Conservation (phyloP, 2,329 filamentous ascomycete species). For the Pyrenochaeta sp. region DNA sequence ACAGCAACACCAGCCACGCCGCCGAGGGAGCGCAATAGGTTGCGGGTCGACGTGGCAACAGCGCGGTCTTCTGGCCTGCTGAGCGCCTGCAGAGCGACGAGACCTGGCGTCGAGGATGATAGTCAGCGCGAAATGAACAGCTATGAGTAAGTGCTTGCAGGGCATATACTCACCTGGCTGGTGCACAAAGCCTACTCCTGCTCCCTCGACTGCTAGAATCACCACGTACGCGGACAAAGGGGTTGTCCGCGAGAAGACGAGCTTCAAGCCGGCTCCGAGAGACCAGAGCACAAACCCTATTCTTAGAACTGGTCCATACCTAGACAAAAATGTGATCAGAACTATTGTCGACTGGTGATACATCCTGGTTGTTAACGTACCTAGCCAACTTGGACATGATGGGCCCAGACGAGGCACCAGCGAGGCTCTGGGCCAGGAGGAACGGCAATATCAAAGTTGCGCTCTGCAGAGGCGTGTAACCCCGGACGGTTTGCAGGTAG, state of each 20-base stretch:
- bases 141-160: not conserved
- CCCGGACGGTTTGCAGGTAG: conserved; percentile 67
- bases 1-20: conserved; percentile 67
- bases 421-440: conserved; percentile 27
- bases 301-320: conserved; percentile 58
- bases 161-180: conserved; percentile 50
- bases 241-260: conserved; percentile 59
- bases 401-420: conserved; percentile 61
- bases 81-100: conserved; percentile 65
- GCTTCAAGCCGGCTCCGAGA: conserved; percentile 62
- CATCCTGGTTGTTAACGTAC: too few relatives aligned
- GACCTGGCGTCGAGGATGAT: conserved; percentile 2
- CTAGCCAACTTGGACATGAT: conserved; percentile 66
- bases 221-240: conserved; percentile 58
- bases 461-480: conserved; percentile 56
- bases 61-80: conserved; percentile 64
- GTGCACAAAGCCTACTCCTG: conserved; percentile 59
- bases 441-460: conserved; percentile 61
- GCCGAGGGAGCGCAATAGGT: conserved; percentile 69
- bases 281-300: conserved; percentile 58
- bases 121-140: not conserved
- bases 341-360: too few relatives aligned
- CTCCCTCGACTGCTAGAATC: conserved; percentile 59
- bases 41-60: conserved; percentile 68
- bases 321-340: too few relatives aligned